Evolutionary conservation across 2,329 filamentous ascomycete genomes (phyloP).

Genomic region (Fusarium longipes): DNA sequence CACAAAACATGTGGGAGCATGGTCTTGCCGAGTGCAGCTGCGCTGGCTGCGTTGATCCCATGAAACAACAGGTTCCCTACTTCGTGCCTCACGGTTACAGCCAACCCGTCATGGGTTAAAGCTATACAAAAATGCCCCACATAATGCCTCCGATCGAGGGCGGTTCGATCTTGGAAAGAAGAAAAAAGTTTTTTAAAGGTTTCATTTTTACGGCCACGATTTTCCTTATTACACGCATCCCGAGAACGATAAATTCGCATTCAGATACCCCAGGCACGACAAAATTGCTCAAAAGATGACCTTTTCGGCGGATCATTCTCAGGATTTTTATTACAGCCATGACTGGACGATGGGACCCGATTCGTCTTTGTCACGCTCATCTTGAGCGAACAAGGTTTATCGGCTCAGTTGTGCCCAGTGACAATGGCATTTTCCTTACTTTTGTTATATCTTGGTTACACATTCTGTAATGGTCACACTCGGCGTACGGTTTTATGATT

Average conservation of each 20-base stretch:
- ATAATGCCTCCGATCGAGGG: constrained; percentile 39
- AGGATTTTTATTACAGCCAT: constrained; percentile 34
- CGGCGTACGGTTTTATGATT: constrained; percentile 47
- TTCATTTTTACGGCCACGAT: constrained; percentile 50
- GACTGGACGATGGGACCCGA: constrained; percentile 25
- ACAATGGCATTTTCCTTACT: constrained; percentile 30
- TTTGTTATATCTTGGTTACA: constrained; percentile 46
- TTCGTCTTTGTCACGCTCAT: not conserved
- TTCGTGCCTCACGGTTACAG: constrained; percentile 62
- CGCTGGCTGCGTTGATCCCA: constrained; percentile 57
- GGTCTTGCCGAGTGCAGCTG: constrained; percentile 63
- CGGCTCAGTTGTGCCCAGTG: not conserved
- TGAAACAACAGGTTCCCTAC: constrained; percentile 62
- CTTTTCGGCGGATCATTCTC: constrained; percentile 46
- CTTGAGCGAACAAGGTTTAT: not conserved
- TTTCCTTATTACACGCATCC: constrained; percentile 48
- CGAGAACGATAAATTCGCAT: constrained; percentile 52
- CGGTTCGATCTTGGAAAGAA: constrained; percentile 42
- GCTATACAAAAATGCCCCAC: constrained; percentile 20
- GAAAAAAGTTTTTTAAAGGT: constrained; percentile 44
- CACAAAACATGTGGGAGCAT: constrained; percentile 63
- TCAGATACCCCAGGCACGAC: constrained; percentile 57
- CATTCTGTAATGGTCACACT: constrained; percentile 51
- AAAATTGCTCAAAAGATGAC: constrained; percentile 49
- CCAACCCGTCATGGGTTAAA: constrained; percentile 66